Evolutionary conservation across 2,329 filamentous ascomycete species (phyloP), one percentile per base, ranked within the genome.

Genomic region (Scedosporium boydii): DNA sequence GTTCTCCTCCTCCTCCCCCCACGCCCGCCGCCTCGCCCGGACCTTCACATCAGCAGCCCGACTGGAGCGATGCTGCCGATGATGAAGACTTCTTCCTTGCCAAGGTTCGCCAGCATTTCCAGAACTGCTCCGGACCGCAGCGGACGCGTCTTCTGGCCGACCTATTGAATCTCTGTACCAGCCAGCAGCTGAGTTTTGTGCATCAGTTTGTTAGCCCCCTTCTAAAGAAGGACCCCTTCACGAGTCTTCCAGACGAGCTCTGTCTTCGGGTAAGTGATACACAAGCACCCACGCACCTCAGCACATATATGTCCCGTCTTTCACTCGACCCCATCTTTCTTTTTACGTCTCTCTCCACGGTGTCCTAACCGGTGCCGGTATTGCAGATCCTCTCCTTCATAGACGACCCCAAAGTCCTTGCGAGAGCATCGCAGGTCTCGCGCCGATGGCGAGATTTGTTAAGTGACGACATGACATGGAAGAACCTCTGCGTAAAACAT

Each of bases 401-500:
- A 70, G 95, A 99, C 70, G 95, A 99, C 71, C 93, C 95, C 1
- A 95, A 93, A 72, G 96, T 96, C 2, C 82, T 99, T 57, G 93
- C 93, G 46, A 85, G 95, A 72, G 90, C 95, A 60, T 96, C 93
- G 4, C 93, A 98, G 73, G 95, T 99, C n/a, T 99, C 95, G 61
- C 87, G 87, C 66, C 85, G 93, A 73, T 99, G 95, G 95, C 85
- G 91, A 66, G 93, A 97, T 74, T 82, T 99, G 6, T 82, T 99
- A 59, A 93, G 89, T 71, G 95, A 99, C 73, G 95, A 99, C 74
- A 93, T 97, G 76, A 96, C 95, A 1, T 99, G 95, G 95, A 97
- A 96, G 78, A 91, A 95, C 65, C 82, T 99, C 21, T 98, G 93
- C 73, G 91, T 96, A 67, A 97, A 96, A 76, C 93, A 96, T 73